phyloP scores from a whole-genome alignment of 1,139 yeast species.

The Diutina pseudorugosa region DNA sequence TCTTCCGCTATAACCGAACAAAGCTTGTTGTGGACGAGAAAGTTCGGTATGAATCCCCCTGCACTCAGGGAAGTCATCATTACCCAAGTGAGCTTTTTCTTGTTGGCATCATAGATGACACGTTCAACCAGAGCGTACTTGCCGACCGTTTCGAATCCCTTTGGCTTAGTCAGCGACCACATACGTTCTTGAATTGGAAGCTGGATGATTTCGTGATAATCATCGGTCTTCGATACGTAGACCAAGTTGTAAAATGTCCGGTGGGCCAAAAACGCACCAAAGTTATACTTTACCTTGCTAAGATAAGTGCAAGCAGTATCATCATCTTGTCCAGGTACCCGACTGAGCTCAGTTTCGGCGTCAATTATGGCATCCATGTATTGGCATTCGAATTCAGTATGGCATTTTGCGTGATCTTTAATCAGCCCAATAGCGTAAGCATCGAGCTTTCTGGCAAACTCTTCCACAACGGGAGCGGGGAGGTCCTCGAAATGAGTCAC shows the following conservation, averaged over 20 bases:
- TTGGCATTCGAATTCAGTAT: constrained; percentile 8
- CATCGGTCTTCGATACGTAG: neutral
- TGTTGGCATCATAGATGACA: neutral
- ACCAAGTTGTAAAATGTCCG: neutral
- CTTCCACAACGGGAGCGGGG: constrained; percentile 5
- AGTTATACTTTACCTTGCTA: neutral
- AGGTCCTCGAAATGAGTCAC: constrained; percentile 8
- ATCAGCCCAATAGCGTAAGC: constrained; percentile 8
- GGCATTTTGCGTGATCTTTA: constrained; percentile 7
- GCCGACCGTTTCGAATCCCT: neutral
- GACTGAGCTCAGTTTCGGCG: neutral
- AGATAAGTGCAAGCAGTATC: neutral
- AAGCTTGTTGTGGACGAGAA: neutral
- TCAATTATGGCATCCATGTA: constrained; percentile 8
- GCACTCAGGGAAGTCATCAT: neutral
- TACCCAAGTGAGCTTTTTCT: neutral
- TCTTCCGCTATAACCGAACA: neutral
- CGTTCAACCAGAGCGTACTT: neutral
- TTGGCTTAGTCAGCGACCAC: neutral
- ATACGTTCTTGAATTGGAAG: neutral
- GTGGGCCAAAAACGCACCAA: neutral
- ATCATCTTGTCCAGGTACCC: neutral
- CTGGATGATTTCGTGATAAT: neutral
- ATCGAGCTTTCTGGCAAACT: constrained; percentile 6
- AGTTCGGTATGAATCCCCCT: neutral